Conservation (phyloP, 169 alveolate species). For the Eimeria zaria region DNA sequence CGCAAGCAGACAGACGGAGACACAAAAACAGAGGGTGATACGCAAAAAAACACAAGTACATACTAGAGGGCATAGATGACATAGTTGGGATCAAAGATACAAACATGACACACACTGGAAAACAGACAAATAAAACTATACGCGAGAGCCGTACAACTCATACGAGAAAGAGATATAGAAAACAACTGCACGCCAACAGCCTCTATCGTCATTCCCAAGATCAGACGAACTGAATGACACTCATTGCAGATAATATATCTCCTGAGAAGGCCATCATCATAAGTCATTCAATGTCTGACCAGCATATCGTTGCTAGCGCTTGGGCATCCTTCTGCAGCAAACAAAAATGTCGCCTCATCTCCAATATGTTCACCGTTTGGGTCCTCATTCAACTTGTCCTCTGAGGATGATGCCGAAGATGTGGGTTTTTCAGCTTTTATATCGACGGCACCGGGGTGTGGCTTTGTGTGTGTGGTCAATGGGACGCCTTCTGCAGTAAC, state of each 20-base stretch:
- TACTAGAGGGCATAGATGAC: background rate
- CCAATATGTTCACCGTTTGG: background rate
- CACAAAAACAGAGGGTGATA: background rate
- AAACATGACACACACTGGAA: background rate
- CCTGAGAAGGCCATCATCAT: background rate
- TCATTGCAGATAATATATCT: background rate
- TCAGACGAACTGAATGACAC: background rate
- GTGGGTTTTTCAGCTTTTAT: background rate
- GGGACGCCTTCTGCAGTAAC: slow-evolving; percentile 39
- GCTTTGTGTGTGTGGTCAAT: background rate
- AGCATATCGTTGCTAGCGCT: slow-evolving; percentile 37
- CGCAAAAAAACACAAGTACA: background rate
- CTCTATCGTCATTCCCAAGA: background rate
- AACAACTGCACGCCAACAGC: background rate
- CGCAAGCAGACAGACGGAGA: background rate
- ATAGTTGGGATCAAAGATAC: background rate
- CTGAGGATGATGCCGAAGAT: background rate
- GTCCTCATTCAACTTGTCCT: background rate
- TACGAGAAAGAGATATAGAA: too few species aligned
- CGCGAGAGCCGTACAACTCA: too few species aligned
- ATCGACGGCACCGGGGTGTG: background rate
- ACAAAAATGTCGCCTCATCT: background rate
- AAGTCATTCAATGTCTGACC: slow-evolving; percentile 8
- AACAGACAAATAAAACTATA: background rate
- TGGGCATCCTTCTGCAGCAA: slow-evolving; percentile 35